phyloP scores from a whole-genome alignment of 164 flowering plant genomes.

The Nelumbo lutea region DNA sequence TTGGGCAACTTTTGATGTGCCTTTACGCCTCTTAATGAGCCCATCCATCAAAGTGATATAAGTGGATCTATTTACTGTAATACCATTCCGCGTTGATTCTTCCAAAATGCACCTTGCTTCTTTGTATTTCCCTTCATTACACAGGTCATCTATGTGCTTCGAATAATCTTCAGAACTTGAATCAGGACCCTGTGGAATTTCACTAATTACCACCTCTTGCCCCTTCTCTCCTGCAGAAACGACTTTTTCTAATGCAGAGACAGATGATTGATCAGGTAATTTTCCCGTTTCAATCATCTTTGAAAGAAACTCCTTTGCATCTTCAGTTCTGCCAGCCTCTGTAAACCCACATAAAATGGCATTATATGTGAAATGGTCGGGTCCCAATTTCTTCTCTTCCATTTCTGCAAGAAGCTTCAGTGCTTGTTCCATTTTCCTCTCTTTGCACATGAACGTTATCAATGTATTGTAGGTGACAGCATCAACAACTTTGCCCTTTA shows the following conservation, averaged over 20 bases:
- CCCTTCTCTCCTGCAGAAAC: conserved; percentile 15
- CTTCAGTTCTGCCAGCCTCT: conserved; percentile 47
- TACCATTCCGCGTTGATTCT: conserved; percentile 47
- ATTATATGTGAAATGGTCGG: conserved; percentile 50
- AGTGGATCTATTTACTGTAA: conserved; percentile 37
- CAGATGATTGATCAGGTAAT: conserved; percentile 16
- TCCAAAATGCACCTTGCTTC: conserved; percentile 57
- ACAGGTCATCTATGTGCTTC: conserved; percentile 51
- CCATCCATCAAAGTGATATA: conserved; percentile 62
- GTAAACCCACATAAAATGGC: conserved; percentile 44
- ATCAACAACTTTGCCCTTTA: conserved; percentile 62
- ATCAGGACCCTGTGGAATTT: conserved; percentile 25
- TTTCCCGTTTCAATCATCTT: conserved; percentile 39
- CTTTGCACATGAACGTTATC: conserved; percentile 59
- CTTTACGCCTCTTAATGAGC: conserved; percentile 60
- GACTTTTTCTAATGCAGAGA: conserved; percentile 3
- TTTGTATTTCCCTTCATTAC: conserved; percentile 51
- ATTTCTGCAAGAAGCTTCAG: conserved; percentile 49
- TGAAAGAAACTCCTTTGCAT: conserved; percentile 46
- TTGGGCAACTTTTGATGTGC: conserved; percentile 27
- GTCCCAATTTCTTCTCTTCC: conserved; percentile 56
- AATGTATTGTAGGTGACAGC: conserved; percentile 64
- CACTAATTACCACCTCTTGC: conserved; percentile 15
- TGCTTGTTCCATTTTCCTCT: conserved; percentile 55
- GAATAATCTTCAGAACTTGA: conserved; percentile 35